Evolutionary conservation across 148 eudicot species (phyloP).

Genomic region (Chenopodium berlandieri): DNA sequence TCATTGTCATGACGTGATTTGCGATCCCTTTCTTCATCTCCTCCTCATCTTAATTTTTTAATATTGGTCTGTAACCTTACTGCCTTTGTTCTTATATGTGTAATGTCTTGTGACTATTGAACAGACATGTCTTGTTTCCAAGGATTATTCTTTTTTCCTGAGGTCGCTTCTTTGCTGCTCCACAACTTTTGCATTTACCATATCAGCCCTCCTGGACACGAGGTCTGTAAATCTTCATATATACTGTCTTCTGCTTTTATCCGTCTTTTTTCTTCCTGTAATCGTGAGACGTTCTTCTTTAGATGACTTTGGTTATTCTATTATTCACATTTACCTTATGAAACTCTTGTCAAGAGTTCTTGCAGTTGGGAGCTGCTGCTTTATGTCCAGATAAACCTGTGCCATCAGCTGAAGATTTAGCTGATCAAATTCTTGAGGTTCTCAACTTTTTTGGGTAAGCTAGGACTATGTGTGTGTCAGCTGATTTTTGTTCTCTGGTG

Average conservation of each 20-base stretch:
- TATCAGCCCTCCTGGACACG: conserved; percentile 67
- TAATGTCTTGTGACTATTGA: not conserved
- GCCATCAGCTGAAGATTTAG: conserved; percentile 80
- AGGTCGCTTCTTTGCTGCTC: conserved; percentile 65
- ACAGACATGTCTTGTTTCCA: conserved; percentile 73
- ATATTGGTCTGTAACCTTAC: not conserved
- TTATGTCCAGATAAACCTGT: conserved; percentile 62
- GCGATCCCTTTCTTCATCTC: too few species aligned
- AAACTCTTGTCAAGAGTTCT: conserved; percentile 78
- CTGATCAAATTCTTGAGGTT: conserved; percentile 88
- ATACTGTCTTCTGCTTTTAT: conserved; percentile 2
- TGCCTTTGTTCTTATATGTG: not conserved
- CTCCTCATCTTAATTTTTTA: too few species aligned
- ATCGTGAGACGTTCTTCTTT: not conserved
- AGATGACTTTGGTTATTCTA: conserved; percentile 23
- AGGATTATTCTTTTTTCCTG: conserved; percentile 61
- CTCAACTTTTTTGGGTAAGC: conserved; percentile 78
- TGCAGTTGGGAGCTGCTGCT: conserved; percentile 97
- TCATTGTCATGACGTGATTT: conserved; percentile 8
- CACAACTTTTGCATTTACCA: conserved; percentile 71
- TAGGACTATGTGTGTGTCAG: not conserved
- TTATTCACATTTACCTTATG: conserved; percentile 48
- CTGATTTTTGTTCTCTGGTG: not conserved
- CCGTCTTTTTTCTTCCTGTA: not conserved
- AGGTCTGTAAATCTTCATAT: conserved; percentile 49